Evolutionary conservation across 129 eudicot species (phyloP).

Genomic region (Apium graveolens): DNA sequence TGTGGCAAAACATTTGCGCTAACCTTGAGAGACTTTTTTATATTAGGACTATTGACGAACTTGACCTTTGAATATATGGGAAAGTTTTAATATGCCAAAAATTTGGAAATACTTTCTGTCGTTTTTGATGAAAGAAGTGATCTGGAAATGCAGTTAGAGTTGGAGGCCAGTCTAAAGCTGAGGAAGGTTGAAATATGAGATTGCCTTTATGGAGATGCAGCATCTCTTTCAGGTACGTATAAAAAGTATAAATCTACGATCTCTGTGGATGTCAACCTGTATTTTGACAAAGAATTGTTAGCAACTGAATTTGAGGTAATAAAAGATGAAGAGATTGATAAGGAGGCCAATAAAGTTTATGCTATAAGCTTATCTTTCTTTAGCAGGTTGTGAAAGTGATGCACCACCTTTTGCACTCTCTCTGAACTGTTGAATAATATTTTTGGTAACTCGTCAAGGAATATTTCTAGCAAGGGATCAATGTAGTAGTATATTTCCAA

Average conservation of each 20-base stretch:
- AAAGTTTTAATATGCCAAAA: slow-evolving; percentile 71
- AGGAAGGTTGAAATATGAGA: slow-evolving; percentile 72
- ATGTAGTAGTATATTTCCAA: neutral
- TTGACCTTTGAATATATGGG: too few species aligned
- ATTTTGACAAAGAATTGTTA: slow-evolving; percentile 46
- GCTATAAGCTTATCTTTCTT: slow-evolving; percentile 51
- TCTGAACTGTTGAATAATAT: slow-evolving; percentile 10
- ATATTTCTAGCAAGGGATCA: neutral
- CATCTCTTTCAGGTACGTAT: slow-evolving; percentile 48
- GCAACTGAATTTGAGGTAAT: slow-evolving; percentile 53
- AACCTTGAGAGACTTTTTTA: slow-evolving; percentile 59
- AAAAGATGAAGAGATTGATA: slow-evolving; percentile 47
- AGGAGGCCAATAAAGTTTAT: slow-evolving; percentile 52
- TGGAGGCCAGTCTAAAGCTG: slow-evolving; percentile 55
- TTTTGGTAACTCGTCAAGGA: neutral
- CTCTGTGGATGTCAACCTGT: slow-evolving; percentile 82
- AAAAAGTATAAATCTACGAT: slow-evolving; percentile 64
- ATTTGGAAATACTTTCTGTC: slow-evolving; percentile 67
- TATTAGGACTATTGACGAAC: slow-evolving; percentile 74
- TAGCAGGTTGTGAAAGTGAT: slow-evolving; percentile 57
- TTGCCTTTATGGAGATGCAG: slow-evolving; percentile 64
- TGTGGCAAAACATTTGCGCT: slow-evolving; percentile 55
- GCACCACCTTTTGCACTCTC: slow-evolving; percentile 58
- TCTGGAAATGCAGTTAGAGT: slow-evolving; percentile 47
- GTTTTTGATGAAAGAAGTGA: slow-evolving; percentile 90